Conservation (phyloP, 805 yeast species). For the Wickerhamiella azyma region DNA sequence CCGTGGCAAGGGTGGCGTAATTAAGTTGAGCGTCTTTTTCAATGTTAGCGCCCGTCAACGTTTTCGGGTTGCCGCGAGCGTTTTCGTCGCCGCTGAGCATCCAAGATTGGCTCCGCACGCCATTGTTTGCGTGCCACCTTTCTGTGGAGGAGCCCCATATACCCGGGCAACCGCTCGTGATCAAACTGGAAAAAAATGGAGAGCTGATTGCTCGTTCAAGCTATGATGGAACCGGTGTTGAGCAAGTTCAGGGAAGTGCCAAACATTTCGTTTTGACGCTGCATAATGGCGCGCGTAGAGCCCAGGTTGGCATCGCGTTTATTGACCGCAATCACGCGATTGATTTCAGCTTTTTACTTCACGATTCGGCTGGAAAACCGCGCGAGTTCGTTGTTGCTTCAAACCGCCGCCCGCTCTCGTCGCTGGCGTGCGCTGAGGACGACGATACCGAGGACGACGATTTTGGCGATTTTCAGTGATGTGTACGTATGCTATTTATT, state of each 20-base stretch:
- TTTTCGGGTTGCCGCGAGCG: constrained; percentile 4
- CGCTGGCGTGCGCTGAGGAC: background rate
- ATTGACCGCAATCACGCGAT: constrained; percentile 24
- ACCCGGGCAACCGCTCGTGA: constrained; percentile 10
- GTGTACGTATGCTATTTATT: background rate
- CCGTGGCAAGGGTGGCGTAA: background rate
- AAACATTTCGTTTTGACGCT: constrained; percentile 28
- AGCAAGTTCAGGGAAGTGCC: constrained; percentile 24
- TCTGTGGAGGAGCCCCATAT: background rate
- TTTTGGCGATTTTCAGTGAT: constrained; percentile 25
- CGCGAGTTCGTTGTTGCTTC: constrained; percentile 3
- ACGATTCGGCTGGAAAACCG: constrained; percentile 19
- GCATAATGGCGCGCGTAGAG: constrained; percentile 21
- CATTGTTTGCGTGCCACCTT: constrained; percentile 7
- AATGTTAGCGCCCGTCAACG: constrained; percentile 5
- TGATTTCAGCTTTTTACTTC: constrained; percentile 29
- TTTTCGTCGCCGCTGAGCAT: background rate
- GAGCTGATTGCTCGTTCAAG: constrained; percentile 28
- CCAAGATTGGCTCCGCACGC: constrained; percentile 7
- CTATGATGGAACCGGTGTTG: constrained; percentile 24
- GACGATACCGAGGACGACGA: constrained; percentile 22
- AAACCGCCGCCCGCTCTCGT: background rate
- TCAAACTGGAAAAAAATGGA: constrained; percentile 24
- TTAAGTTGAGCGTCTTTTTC: background rate
- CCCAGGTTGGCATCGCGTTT: constrained; percentile 33